phyloP scores from a whole-genome alignment of 176 grass and related monocot species.

The Cenchrus fungigraminus region DNA sequence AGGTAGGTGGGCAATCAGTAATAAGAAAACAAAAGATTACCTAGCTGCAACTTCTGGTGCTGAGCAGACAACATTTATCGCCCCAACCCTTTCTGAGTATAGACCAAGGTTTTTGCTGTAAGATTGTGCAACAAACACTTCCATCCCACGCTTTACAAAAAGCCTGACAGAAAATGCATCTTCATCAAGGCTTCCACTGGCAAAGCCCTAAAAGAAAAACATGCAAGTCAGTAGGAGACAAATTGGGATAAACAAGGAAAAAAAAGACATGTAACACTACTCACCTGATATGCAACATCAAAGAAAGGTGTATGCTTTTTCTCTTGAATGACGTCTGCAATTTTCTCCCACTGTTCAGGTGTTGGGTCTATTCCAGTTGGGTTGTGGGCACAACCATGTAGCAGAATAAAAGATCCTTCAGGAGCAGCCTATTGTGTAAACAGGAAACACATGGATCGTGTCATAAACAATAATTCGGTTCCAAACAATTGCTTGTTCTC shows the following conservation, averaged over 20 bases:
- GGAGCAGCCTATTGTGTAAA: constrained; percentile 79
- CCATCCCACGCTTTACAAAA: constrained; percentile 88
- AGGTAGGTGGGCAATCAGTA: neutral
- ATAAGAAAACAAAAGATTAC: constrained; percentile 46
- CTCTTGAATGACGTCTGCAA: constrained; percentile 89
- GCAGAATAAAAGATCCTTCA: constrained; percentile 90
- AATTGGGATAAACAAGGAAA: constrained; percentile 2
- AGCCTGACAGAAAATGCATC: constrained; percentile 91
- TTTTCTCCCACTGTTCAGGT: constrained; percentile 83
- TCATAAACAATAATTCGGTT: constrained; percentile 7
- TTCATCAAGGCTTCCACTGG: constrained; percentile 95
- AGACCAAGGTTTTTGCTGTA: constrained; percentile 98
- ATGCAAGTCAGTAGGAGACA: constrained; percentile 28
- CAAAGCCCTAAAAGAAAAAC: constrained; percentile 74
- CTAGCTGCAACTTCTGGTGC: constrained; percentile 69
- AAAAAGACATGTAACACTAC: constrained; percentile 13
- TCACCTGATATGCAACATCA: constrained; percentile 99
- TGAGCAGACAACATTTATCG: constrained; percentile 90
- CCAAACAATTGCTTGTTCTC: neutral
- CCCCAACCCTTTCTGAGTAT: constrained; percentile 94
- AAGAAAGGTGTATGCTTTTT: constrained; percentile 93
- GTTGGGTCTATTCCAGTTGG: constrained; percentile 97
- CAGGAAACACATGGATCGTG: constrained; percentile 27
- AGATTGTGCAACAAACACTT: constrained; percentile 93
- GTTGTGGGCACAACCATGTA: constrained; percentile 97